phyloP scores from a whole-genome alignment of 176 grass and related monocot genomes.

The Carex littledalei region DNA sequence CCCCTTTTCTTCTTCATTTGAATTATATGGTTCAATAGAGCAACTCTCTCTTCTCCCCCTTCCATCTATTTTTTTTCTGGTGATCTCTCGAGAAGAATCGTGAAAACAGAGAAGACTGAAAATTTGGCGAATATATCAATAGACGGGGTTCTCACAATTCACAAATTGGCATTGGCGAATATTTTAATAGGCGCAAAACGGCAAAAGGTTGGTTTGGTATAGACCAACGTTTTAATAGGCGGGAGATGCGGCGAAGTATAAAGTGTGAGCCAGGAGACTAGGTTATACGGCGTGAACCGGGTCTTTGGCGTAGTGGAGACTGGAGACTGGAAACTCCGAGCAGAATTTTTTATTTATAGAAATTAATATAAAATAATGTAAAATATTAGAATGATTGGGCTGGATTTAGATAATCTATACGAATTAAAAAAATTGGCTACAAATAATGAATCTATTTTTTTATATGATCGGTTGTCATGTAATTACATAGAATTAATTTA shows the following conservation, averaged over 20 bases:
- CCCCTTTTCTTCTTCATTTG: not conserved
- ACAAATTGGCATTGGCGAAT: not conserved
- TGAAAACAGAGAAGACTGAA: not conserved
- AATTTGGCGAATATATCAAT: not conserved
- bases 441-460: too few species aligned
- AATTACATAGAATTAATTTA: too few species aligned
- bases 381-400: too few species aligned
- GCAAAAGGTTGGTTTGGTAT: not conserved
- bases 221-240: not conserved
- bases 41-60: constrained; percentile 9
- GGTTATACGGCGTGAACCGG: not conserved
- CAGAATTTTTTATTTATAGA: too few species aligned
- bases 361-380: too few species aligned
- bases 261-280: not conserved
- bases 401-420: too few species aligned
- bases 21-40: not conserved
- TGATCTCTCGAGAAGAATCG: not conserved
- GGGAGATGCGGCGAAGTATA: not conserved
- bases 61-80: not conserved
- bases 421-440: too few species aligned
- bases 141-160: not conserved
- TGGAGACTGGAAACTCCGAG: not conserved
- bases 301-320: not conserved
- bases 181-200: not conserved
- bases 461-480: too few species aligned